phyloP scores from a whole-genome alignment of 352 stramenopile genomes.

The Phytophthora sp. region DNA sequence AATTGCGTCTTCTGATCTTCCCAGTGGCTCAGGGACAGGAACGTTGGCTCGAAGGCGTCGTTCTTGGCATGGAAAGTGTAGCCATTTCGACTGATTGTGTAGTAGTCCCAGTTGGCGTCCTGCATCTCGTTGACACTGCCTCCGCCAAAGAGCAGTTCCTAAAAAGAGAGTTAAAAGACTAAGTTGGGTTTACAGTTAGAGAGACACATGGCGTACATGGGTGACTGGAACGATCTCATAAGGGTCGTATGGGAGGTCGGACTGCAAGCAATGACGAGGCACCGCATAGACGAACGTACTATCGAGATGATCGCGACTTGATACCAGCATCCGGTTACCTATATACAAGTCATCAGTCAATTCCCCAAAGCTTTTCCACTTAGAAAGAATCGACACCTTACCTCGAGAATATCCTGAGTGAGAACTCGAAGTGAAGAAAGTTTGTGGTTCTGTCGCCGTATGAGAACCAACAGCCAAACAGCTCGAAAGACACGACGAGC shows the following conservation, averaged over 20 bases:
- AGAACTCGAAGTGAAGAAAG: slow-evolving; percentile 13
- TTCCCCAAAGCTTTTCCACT: no score
- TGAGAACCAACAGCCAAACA: slow-evolving; percentile 25
- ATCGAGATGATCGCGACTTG: slow-evolving; percentile 20
- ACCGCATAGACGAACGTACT: slow-evolving; percentile 78
- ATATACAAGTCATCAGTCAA: neutral
- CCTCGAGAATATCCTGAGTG: slow-evolving; percentile 21
- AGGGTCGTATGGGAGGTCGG: slow-evolving; percentile 55
- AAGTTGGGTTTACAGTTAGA: no score
- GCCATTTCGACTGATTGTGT: slow-evolving; percentile 62
- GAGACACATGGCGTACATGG: slow-evolving; percentile 55
- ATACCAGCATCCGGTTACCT: slow-evolving; percentile 27
- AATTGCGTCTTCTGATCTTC: slow-evolving; percentile 63
- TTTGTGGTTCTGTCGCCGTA: slow-evolving; percentile 11
- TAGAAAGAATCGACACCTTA: slow-evolving; percentile 4
- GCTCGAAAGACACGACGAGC: slow-evolving; percentile 14
- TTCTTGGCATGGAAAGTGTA: slow-evolving; percentile 71
- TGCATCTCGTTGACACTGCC: slow-evolving; percentile 36
- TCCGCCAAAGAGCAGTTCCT: slow-evolving; percentile 34
- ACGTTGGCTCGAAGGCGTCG: slow-evolving; percentile 49
- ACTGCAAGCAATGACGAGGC: slow-evolving; percentile 60
- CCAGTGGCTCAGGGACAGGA: slow-evolving; percentile 54
- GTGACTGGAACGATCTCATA: slow-evolving; percentile 72
- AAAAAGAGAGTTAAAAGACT: no score
- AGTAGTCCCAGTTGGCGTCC: slow-evolving; percentile 63